Base-by-base conservation (phyloP, 331 rosid species). In the Quercus tomentella region DNA sequence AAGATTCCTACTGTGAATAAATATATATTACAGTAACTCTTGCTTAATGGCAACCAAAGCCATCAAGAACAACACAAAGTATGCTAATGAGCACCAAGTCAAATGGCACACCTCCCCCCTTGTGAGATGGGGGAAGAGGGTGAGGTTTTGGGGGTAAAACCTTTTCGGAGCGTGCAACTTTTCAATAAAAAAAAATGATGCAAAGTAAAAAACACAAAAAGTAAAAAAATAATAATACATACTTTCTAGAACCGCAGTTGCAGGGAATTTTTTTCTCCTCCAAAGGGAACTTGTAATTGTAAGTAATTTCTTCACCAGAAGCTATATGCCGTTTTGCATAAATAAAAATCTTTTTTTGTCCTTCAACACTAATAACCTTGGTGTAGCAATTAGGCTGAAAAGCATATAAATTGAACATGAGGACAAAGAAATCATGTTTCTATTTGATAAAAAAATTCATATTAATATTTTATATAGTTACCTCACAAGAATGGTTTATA, bases 331-430 rank as follows among this genome's bases (percentile, higher is more conserved):
- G 91, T 82, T 96, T 96, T 12, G 98, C 97, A 78, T 96, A 96
- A 66, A 96, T 88, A 81, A 96, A 96, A 81, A 96, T 93, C 81
- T 90, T 90, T 86, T 96, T 96, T 72, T 88, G 88, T 86, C 99
- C 98, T 84, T 96, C 99, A 37, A 96, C 90, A 66, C 93, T 90
- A 56, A 96, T 93, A 81, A 96, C 98, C 89, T 96, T 93, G 73
- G 99, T 93, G 85, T 96, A 96, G 92, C 99, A 93, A 76, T 93
- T 96, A 70, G 99, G 99, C 99, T 93, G 96, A 88, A 77, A 85
- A 83, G 80, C 75, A 83, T 77, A 56, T 41, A 71, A 75, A 35
- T 72, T 45, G 67, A 72, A 52, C n/a, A 78, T 54, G 74, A 74
- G 37, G 37, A 56, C 70, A 43, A 12, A 11, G 66, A 82, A 79